These are phyloP conservation scores for Neocucurbitaria cava DNA, from an alignment of 2,329 filamentous ascomycete species.

Conservation along the genomic window DNA sequence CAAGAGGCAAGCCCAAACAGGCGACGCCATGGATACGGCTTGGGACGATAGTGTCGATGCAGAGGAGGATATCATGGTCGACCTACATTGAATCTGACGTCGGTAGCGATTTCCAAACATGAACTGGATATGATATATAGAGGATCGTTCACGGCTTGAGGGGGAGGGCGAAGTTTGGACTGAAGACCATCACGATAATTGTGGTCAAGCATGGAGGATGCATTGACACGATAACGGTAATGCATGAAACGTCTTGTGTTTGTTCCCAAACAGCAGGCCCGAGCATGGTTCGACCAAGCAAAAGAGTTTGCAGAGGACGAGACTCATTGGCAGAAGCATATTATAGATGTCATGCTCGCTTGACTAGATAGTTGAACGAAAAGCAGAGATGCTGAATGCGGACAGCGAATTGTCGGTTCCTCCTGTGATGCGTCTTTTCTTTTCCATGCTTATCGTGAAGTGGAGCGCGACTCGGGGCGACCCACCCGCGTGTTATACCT, in stretches of 20 bases:
- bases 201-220: slow-evolving; percentile 13
- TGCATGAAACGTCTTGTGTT: slow-evolving; percentile 36
- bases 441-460: slow-evolving; percentile 8
- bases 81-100: slow-evolving; percentile 33
- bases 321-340: neutral
- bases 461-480: neutral
- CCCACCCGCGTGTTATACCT: neutral
- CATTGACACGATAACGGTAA: slow-evolving; percentile 36
- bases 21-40: slow-evolving; percentile 47
- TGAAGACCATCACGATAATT: slow-evolving; percentile 1
- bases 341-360: neutral
- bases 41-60: slow-evolving; percentile 43
- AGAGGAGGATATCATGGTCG: slow-evolving; percentile 51
- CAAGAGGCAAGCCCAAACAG: slow-evolving; percentile 46
- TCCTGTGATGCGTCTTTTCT: slow-evolving; percentile 3
- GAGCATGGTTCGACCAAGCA: slow-evolving; percentile 16
- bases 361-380: neutral
- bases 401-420: neutral
- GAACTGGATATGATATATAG: neutral
- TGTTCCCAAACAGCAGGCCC: slow-evolving; percentile 11
- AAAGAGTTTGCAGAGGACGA: neutral
- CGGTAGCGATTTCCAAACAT: neutral
- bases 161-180: slow-evolving; percentile 1
- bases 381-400: neutral
- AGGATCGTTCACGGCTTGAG: neutral